Evolutionary conservation across 306 rosid species (phyloP), one percentile per base, ranked within the genome.

Genomic region (Trichosanthes cucumerina): DNA sequence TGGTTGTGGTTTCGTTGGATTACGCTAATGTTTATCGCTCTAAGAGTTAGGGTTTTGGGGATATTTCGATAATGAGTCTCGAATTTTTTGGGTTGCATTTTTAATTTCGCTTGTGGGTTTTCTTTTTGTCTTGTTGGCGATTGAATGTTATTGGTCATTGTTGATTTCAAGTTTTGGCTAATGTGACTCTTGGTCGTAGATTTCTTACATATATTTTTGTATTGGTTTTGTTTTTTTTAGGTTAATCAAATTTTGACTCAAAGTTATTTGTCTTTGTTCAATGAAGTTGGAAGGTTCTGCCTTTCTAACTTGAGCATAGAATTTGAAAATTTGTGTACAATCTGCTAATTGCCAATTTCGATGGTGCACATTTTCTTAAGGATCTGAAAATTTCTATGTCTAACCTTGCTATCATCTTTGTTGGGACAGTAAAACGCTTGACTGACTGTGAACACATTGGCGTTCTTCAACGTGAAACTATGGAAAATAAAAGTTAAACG

Each of bases 21-120:
- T 31, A 41, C 19, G 63, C 44, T 50, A 47, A 52, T 73, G 19
- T 19, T 15, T 68, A 10, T 68, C 53, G 31, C 47, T 68, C 18
- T 68, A 10, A 1, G 59, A 52, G 63, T 50, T 74, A 74, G 78
- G 78, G 78, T 52, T 74, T 73, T 52, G 10, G 33, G 14, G 73
- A 52, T 68, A 46, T 52, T 33, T 74, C 78, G 47, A 74, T 21
- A 11, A 10, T 13, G 76, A 31, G 54, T 44, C 16, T 70, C 39
- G 21, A 70, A 4, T 70, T 70, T 12, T 21, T 26, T 44, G 54
- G 53, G 31, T 44, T 68, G 19, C 34, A 39, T 70, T 70, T 2
- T 70, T 70, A 13, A 21, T 70, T 70, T 44, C 6, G 31, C 52
- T 11, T 1, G 52, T 28, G 75, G 44, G 50, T n/a, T 9, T 16